Percentiles rank a stretch among this genome's conserved stretches.
phyloP scores from a whole-genome alignment of 495 filamentous ascomycete genomes.

The Annulohypoxylon bovei region DNA sequence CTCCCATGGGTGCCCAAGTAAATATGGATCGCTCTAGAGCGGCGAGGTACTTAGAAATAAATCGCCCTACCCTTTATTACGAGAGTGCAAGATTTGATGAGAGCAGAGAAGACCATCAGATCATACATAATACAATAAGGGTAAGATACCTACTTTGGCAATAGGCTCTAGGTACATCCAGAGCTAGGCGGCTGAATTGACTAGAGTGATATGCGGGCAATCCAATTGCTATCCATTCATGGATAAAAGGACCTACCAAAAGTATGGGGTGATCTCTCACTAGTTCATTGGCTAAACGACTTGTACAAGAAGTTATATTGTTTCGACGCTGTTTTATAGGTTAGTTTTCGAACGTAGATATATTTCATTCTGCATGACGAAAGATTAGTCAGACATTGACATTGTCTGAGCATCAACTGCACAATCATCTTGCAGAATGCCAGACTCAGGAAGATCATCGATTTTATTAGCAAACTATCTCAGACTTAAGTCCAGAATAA shows the following conservation, averaged over 20 bases:
- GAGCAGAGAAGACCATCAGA: background rate
- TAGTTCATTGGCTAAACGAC: constrained; percentile 20
- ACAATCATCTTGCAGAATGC: background rate
- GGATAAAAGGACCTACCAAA: constrained; percentile 25
- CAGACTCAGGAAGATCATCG: background rate
- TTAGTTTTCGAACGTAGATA: background rate
- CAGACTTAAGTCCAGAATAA: background rate
- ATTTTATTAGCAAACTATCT: constrained; percentile 9
- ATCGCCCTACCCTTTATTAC: background rate
- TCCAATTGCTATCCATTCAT: constrained; percentile 17
- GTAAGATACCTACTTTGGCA: constrained; percentile 28
- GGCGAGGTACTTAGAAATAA: background rate
- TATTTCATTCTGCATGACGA: background rate
- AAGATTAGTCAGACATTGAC: too few species aligned
- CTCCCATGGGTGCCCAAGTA: background rate
- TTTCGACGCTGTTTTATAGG: background rate
- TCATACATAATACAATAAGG: background rate
- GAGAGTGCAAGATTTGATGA: background rate
- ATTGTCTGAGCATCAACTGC: background rate
- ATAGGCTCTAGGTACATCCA: constrained; percentile 25
- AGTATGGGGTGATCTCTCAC: constrained; percentile 5
- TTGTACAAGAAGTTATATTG: background rate
- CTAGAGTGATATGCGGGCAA: constrained; percentile 21
- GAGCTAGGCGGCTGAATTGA: constrained; percentile 37
- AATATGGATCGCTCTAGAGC: background rate